A percentile compares a stretch with the other conserved stretches of the same genome.
These are phyloP conservation scores for Acephala macrosclerotiorum DNA, from an alignment of 2,329 filamentous ascomycete genomes.

Conservation along the genomic window DNA sequence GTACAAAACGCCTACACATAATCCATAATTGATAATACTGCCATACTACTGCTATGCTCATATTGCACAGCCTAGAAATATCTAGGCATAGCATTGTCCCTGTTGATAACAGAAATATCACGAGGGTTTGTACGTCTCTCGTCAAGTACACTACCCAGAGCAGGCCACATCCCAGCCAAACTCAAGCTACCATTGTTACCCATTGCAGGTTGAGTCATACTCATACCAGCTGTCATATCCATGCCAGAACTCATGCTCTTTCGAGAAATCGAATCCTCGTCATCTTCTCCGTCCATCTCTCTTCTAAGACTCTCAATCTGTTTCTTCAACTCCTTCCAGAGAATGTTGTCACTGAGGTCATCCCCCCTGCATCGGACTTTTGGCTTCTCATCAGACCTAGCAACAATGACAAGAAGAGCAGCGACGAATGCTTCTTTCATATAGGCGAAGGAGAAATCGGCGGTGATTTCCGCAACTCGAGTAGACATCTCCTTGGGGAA, in stretches of 20 bases:
- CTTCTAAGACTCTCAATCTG: constrained; percentile 67
- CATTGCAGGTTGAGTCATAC: not conserved
- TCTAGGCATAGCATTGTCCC: constrained; percentile 24
- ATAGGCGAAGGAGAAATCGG: constrained; percentile 73
- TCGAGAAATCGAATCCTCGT: constrained; percentile 15
- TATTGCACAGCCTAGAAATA: constrained; percentile 23
- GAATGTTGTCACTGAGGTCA: constrained; percentile 57
- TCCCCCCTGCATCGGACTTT: constrained; percentile 40
- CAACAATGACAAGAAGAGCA: constrained; percentile 65
- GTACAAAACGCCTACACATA: constrained; percentile 27
- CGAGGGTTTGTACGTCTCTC: constrained; percentile 19
- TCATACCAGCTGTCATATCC: constrained; percentile 5
- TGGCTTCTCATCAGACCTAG: constrained; percentile 28
- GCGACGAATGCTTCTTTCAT: constrained; percentile 75
- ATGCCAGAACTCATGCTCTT: constrained; percentile 6
- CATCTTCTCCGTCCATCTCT: constrained; percentile 56
- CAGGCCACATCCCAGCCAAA: constrained; percentile 32
- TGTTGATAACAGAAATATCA: constrained; percentile 9
- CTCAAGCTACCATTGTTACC: not conserved
- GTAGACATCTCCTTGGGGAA: constrained; percentile 65
- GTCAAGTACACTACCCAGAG: constrained; percentile 29
- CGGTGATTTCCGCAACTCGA: constrained; percentile 67
- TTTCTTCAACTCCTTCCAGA: constrained; percentile 70
- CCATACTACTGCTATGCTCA: not conserved
- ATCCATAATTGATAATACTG: constrained; percentile 34